phyloP scores from a whole-genome alignment of 768 basidiomycete genomes.

The Mycena kentingensis region DNA sequence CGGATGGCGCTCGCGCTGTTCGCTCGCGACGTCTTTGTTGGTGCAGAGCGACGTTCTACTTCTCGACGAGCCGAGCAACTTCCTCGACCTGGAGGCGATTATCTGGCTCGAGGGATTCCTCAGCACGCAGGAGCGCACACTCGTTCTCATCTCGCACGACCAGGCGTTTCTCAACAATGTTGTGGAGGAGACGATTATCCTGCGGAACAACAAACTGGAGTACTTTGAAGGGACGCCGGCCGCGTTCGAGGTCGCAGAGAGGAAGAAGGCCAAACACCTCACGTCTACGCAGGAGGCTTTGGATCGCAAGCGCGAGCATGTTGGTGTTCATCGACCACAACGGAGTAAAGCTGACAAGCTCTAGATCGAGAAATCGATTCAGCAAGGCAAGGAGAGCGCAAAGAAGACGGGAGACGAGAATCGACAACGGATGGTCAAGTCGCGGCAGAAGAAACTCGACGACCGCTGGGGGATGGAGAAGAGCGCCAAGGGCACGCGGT shows the following conservation, averaged over 20 bases:
- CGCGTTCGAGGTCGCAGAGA: slow-evolving; percentile 48
- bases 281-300: slow-evolving; percentile 44
- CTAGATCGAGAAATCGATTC: slow-evolving; percentile 57
- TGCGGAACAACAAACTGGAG: slow-evolving; percentile 51
- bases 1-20: slow-evolving; percentile 65
- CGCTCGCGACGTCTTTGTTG: slow-evolving; percentile 60
- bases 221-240: slow-evolving; percentile 62
- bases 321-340: neutral
- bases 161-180: slow-evolving; percentile 61
- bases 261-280: slow-evolving; percentile 47
- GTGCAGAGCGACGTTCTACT: slow-evolving; percentile 58
- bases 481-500: slow-evolving; percentile 45
- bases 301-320: slow-evolving; percentile 46
- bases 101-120: slow-evolving; percentile 59
- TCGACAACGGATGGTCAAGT: slow-evolving; percentile 51
- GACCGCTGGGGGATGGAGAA: slow-evolving; percentile 41
- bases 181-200: slow-evolving; percentile 61
- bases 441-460: slow-evolving; percentile 58
- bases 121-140: slow-evolving; percentile 42
- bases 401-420: slow-evolving; percentile 66
- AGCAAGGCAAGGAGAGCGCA: slow-evolving; percentile 49
- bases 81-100: slow-evolving; percentile 54
- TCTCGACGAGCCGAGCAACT: slow-evolving; percentile 60
- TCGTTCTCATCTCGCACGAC: slow-evolving; percentile 71
- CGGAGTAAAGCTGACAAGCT: neutral